Evolutionary conservation across 148 eudicot species (phyloP).

Genomic region (Drosera capensis): DNA sequence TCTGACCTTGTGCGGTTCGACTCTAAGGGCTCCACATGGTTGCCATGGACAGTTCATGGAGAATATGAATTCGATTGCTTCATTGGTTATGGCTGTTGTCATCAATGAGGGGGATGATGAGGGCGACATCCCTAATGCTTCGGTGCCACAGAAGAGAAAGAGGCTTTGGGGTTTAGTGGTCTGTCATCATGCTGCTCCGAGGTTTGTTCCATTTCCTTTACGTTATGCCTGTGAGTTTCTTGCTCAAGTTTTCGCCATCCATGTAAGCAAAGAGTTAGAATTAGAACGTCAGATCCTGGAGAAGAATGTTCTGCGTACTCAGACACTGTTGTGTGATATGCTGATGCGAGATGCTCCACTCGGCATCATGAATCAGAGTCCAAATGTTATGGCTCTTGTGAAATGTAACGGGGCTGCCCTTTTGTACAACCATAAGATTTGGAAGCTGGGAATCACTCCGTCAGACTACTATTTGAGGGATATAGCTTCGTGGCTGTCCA

Average conservation of each 20-base stretch:
- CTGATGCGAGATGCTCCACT: conserved; percentile 79
- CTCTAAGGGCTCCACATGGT: conserved; percentile 82
- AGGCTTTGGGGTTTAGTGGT: conserved; percentile 94
- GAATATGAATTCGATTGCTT: conserved; percentile 87
- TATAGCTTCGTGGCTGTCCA: conserved; percentile 59
- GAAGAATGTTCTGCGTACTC: conserved; percentile 79
- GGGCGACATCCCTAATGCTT: conserved; percentile 22
- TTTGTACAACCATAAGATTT: conserved; percentile 39
- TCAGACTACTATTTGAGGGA: conserved; percentile 51
- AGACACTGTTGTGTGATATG: conserved; percentile 86
- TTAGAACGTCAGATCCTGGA: conserved; percentile 67
- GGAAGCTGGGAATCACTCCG: conserved; percentile 59
- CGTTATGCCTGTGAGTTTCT: conserved; percentile 91
- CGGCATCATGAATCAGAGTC: conserved; percentile 68
- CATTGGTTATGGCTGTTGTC: conserved; percentile 87
- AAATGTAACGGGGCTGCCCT: conserved; percentile 90
- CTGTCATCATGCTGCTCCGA: conserved; percentile 69
- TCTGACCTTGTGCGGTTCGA: conserved; percentile 77
- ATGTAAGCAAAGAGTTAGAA: conserved; percentile 74
- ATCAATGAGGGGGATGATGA: conserved; percentile 65
- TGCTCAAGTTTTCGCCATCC: conserved; percentile 84
- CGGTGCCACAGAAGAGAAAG: conserved; percentile 44
- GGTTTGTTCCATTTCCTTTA: conserved; percentile 90
- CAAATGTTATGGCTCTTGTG: conserved; percentile 89
- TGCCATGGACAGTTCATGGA: conserved; percentile 91